Conservation (phyloP, 257 asterid genomes). For the Rubia yunnanensis region DNA sequence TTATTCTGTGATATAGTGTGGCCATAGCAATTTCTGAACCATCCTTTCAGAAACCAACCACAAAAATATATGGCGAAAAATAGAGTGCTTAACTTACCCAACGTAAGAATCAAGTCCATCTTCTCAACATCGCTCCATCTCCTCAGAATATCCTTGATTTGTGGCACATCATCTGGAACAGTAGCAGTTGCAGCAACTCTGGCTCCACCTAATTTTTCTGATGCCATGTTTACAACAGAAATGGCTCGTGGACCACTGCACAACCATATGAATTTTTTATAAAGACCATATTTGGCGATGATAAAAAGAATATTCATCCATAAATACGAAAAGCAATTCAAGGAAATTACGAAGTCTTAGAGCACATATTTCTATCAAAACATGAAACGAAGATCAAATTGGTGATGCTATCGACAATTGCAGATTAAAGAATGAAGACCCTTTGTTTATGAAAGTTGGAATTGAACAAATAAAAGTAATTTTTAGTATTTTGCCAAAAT, state of each 20-base stretch:
- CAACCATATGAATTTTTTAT: slow-evolving; percentile 16
- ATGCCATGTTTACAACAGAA: slow-evolving; percentile 68
- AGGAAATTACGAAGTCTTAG: not conserved
- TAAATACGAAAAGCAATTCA: not conserved
- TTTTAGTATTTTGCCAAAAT: not conserved
- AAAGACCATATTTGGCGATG: not conserved
- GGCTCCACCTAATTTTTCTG: slow-evolving; percentile 87
- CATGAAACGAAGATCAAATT: not conserved
- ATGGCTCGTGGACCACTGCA: slow-evolving; percentile 93
- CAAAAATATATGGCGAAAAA: not conserved
- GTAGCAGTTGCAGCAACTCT: slow-evolving; percentile 57
- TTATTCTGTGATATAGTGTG: not conserved
- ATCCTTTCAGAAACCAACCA: slow-evolving; percentile 8
- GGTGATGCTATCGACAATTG: not conserved
- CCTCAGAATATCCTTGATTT: slow-evolving; percentile 57
- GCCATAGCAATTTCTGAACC: slow-evolving; percentile 1
- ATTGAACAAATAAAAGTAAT: not conserved
- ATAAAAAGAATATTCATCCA: not conserved
- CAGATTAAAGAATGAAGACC: not conserved
- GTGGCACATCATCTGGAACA: slow-evolving; percentile 75
- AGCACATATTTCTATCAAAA: not conserved
- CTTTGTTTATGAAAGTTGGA: not conserved
- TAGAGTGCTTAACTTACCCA: slow-evolving; percentile 37
- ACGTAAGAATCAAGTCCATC: slow-evolving; percentile 92
- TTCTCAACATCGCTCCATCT: slow-evolving; percentile 85